Base-by-base conservation (phyloP, 441 rosid genomes). In the Hura crepitans region DNA sequence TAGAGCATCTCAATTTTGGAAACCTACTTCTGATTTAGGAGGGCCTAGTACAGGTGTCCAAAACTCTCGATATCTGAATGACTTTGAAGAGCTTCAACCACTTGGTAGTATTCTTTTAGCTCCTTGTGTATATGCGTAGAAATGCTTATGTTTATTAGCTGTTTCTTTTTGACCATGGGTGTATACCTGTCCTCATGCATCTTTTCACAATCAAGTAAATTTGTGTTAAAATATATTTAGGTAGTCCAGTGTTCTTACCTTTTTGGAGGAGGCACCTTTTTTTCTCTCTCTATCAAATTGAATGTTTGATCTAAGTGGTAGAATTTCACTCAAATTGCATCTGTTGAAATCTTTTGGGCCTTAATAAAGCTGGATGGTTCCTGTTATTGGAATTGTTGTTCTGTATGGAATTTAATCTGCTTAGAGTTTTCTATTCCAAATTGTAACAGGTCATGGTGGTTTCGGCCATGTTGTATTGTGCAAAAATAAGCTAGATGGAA, bases 401-500 rank as follows among this genome's bases (percentile, higher is more conserved):
- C 62, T 62, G 25, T 47, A 57, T 76, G 25, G 59, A 56, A 63
- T 65, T 0, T 70, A 47, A 39, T 55, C 55, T 62, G 62, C 54
- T 62, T 62, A 72, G 69, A 43, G 67, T 61, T 72, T 65, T 74
- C 64, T 46, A 56, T 51, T 65, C 27, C 46, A 39, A 51, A 50
- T 81, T 65, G 61, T 69, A 47, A 74, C 79, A 95, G 99, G 99
- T 64, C 99, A 90, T 78, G 99, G 99, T 69, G 97, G 97, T 77
- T 95, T 92, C 69, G 99, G 96, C 55, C 96, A 87, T 72, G 99
- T 95, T 75, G 93, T 95, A 10, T 77, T 95, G 58, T 92, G 99
- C 84, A 90, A 92, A 87, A 95, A 95, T 83, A 95, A 95, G 81
- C 80, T 95, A 73, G 99, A 95, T 80, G 99, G 99, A 75, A 92